These are phyloP conservation scores for Parmelia sp. DNA, from an alignment of 495 filamentous ascomycete species.

Conservation along the genomic window DNA sequence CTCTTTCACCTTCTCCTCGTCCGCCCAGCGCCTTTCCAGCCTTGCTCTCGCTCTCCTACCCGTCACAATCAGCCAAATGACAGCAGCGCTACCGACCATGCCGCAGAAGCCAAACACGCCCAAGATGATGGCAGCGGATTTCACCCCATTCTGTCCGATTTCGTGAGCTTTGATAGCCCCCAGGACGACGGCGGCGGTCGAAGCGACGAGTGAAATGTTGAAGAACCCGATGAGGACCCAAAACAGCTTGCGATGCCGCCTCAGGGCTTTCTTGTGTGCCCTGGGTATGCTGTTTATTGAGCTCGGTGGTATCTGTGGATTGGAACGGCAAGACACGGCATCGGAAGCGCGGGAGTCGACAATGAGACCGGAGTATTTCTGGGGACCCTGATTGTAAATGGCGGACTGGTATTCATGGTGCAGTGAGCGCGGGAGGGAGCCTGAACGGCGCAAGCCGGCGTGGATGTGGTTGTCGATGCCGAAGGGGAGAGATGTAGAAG, in stretches of 20 bases:
- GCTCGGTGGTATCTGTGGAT: constrained; percentile 7
- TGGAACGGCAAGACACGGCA: neutral
- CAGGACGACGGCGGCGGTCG: constrained; percentile 7
- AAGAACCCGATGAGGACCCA: constrained; percentile 2
- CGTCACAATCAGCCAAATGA: constrained; percentile 5
- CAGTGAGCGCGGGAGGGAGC: neutral
- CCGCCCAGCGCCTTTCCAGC: constrained; percentile 3
- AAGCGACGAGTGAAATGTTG: neutral
- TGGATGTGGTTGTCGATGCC: constrained; percentile 8
- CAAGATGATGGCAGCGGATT: constrained; percentile 9
- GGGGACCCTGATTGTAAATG: neutral
- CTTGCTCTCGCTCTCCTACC: constrained; percentile 9
- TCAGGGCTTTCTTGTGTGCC: constrained; percentile 3
- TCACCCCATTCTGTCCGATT: neutral
- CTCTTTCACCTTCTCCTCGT: constrained; percentile 9
- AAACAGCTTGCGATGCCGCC: constrained; percentile 1
- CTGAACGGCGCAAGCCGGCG: constrained; percentile 4
- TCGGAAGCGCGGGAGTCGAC: neutral
- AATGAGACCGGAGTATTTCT: constrained; percentile 7
- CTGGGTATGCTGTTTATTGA: constrained; percentile 12
- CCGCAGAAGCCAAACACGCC: constrained; percentile 9
- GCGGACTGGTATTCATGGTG: constrained; percentile 6
- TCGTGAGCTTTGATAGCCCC: constrained; percentile 1
- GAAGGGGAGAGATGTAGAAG: constrained; percentile 12
- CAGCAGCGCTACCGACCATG: neutral